These are phyloP conservation scores for Irpex sp. DNA, from an alignment of 1,284 basidiomycete species.

Conservation along the genomic window DNA sequence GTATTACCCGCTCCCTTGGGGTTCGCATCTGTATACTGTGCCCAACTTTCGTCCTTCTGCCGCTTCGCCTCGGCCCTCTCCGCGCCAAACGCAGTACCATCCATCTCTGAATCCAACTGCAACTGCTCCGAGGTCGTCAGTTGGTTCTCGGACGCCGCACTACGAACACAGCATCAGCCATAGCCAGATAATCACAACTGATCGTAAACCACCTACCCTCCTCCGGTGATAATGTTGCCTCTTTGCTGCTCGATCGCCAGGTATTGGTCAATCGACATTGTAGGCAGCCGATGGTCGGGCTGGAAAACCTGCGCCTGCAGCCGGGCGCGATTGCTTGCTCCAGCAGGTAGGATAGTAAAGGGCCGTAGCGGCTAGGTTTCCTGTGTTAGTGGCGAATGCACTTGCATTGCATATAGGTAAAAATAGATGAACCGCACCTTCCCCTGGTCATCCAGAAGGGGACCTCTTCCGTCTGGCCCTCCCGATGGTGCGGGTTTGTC, in stretches of 20 bases:
- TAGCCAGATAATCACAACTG: neutral
- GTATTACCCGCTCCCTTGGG: slow-evolving; percentile 88
- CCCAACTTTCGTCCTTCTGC: slow-evolving; percentile 86
- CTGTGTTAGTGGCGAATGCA: neutral
- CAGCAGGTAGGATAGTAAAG: slow-evolving; percentile 87
- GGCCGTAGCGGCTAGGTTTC: slow-evolving; percentile 70
- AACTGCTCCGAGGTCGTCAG: slow-evolving; percentile 79
- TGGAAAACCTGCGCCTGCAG: slow-evolving; percentile 83
- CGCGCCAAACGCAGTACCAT: slow-evolving; percentile 72
- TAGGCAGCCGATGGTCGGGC: slow-evolving; percentile 84
- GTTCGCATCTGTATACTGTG: slow-evolving; percentile 76
- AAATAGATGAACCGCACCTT: slow-evolving; percentile 46
- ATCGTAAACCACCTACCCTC: slow-evolving; percentile 58
- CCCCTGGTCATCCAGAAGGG: slow-evolving; percentile 72
- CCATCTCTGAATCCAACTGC: slow-evolving; percentile 75
- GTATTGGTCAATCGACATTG: slow-evolving; percentile 97
- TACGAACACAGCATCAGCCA: slow-evolving; percentile 26
- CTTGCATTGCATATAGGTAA: neutral
- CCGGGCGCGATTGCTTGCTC: slow-evolving; percentile 61
- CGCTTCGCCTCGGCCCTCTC: slow-evolving; percentile 76
- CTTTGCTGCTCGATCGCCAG: slow-evolving; percentile 81
- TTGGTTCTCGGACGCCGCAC: slow-evolving; percentile 63
- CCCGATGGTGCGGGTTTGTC: slow-evolving; percentile 45
- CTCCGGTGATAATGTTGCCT: slow-evolving; percentile 85
- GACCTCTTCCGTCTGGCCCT: slow-evolving; percentile 48